These are phyloP conservation scores for Cystofilobasidium capitatum DNA, from an alignment of 768 basidiomycete genomes.

Conservation along the genomic window DNA sequence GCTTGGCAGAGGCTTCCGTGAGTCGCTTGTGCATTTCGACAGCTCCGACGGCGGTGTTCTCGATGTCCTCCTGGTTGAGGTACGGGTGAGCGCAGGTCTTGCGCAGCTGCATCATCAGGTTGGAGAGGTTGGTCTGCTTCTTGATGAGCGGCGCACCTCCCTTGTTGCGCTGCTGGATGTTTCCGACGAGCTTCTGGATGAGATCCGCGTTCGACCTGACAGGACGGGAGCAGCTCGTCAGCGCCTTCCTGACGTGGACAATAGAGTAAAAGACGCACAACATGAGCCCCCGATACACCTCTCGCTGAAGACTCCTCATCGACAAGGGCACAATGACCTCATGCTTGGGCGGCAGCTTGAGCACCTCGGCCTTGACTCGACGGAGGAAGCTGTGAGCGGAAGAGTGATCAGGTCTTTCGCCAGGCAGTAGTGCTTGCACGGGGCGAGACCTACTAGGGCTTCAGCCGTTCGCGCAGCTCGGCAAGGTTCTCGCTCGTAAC, in stretches of 20 bases:
- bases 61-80: slow-evolving; percentile 51
- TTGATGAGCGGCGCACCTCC: not conserved
- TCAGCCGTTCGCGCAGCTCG: slow-evolving; percentile 62
- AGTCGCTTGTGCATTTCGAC: slow-evolving; percentile 65
- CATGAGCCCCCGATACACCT: slow-evolving; percentile 69
- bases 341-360: slow-evolving; percentile 68
- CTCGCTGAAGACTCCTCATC: slow-evolving; percentile 74
- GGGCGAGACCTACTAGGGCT: slow-evolving; percentile 49
- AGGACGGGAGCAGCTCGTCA: not conserved
- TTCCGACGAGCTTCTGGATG: slow-evolving; percentile 5
- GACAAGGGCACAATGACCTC: slow-evolving; percentile 65
- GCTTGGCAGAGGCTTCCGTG: slow-evolving; percentile 49
- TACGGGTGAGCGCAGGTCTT: slow-evolving; percentile 32
- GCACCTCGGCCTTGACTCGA: slow-evolving; percentile 83
- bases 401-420: not conserved
- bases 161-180: not conserved
- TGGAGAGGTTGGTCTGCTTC: slow-evolving; percentile 52
- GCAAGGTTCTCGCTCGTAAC: slow-evolving; percentile 71
- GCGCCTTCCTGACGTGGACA: too few species aligned
- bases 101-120: slow-evolving; percentile 64
- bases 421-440: not conserved
- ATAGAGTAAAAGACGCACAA: slow-evolving; percentile 4
- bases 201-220: not conserved
- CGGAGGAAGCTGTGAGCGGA: slow-evolving; percentile 54
- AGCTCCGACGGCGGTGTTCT: slow-evolving; percentile 53